Percentiles rank a stretch among this genome's conserved stretches.
phyloP scores from a whole-genome alignment of 768 basidiomycete species.

The Naganishia vishniacii region DNA sequence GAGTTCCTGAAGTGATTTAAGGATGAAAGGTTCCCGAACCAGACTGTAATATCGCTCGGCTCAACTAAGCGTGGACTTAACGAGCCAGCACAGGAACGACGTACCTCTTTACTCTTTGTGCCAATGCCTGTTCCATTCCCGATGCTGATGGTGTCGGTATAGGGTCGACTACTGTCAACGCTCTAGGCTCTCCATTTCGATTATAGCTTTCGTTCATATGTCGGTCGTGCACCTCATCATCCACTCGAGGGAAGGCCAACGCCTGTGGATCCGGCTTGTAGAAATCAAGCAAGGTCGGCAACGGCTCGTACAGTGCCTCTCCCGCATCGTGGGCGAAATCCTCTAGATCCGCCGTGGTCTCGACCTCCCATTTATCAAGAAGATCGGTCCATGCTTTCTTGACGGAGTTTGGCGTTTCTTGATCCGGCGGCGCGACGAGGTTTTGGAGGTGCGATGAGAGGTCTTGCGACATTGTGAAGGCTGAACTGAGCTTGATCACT shows the following conservation, averaged over 20 bases:
- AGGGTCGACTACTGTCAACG: not conserved
- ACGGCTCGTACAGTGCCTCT: not conserved
- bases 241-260: constrained; percentile 17
- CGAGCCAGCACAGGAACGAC: not conserved
- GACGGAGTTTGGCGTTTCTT: not conserved
- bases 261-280: constrained; percentile 19
- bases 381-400: constrained; percentile 19
- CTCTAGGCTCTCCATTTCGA: constrained; percentile 5
- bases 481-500: too few relatives aligned
- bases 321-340: not conserved
- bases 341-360: not conserved
- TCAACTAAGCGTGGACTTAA: too few relatives aligned
- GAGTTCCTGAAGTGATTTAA: constrained; percentile 4
- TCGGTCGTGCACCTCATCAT: constrained; percentile 11
- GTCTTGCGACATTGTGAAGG: constrained; percentile 13
- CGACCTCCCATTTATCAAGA: constrained; percentile 13
- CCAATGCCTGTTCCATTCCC: constrained; percentile 2
- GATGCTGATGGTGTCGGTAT: not conserved
- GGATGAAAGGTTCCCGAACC: not conserved
- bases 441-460: constrained; percentile 4
- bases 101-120: constrained; percentile 2
- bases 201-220: not conserved
- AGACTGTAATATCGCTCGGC: not conserved
- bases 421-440: not conserved
- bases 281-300: constrained; percentile 27